Base-by-base conservation (phyloP, 2,329 filamentous ascomycete species). In the Penicillium sp. region DNA sequence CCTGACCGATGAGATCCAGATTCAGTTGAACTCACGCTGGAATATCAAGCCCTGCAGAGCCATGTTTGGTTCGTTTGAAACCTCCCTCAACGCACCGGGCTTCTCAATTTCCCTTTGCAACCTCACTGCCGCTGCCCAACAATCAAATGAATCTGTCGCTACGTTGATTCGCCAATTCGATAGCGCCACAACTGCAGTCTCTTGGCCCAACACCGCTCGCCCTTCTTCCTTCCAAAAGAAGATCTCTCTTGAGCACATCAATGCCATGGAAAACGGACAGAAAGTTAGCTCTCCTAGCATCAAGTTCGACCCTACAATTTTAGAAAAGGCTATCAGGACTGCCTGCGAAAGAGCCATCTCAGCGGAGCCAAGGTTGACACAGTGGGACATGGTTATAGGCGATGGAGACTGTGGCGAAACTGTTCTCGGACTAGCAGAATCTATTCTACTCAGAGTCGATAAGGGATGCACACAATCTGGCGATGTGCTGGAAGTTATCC, bases 341-440 rank as follows among this genome's bases (percentile, higher is more conserved):
- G 19, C 37, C 21, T 53, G 51, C 28, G 37, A 48, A 19, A 40
- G 36, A 10, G 36, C 44, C 4, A 54, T 54, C n/a, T 19, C 26
- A 5, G 44, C 51, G 5, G 45, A 53, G 37, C 51, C 51, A 43
- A 48, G 43, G 14, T 19, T 53, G 44, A 53, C 51, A 3, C 18
- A 53, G 37, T 53, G 44, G 44, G 51, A 53, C 29, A 53, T 44
- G 44, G 51, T 48, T 13, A 53, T 53, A 44, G 51, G 51, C 8
- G 37, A 53, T 43, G 37, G 51, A 29, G 51, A 53, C 34, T 53
- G 51, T 18, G 51, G 51, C 18, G 51, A 53, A 11, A 44, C 44
- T 14, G 51, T 57, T 16, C 28, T 43, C 28, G 42, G 47, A 21
- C 43, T 57, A 14, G 55, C 55, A 21, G 46, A 54, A 45, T 54